A percentile compares a stretch with the other conserved stretches of the same genome.
These are phyloP conservation scores for Grosmannia penicillata DNA, from an alignment of 2,329 filamentous ascomycete genomes.

Conservation along the genomic window DNA sequence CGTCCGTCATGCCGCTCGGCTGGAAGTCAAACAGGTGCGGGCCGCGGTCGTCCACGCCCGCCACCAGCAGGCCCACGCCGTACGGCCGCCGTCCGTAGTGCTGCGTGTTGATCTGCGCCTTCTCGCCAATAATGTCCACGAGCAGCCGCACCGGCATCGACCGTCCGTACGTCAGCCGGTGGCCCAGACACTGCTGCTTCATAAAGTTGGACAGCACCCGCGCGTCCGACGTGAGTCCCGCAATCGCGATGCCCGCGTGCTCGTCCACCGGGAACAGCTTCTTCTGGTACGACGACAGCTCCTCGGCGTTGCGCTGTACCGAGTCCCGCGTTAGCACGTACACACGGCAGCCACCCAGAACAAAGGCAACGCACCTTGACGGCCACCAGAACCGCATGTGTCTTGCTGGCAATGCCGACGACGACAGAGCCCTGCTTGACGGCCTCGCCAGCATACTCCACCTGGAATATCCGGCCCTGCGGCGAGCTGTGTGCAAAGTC, in stretches of 20 bases:
- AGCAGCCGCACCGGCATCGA: constrained; percentile 82
- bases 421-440: constrained; percentile 99
- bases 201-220: constrained; percentile 99
- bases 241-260: constrained; percentile 89
- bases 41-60: constrained; percentile 84
- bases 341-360: too few species aligned
- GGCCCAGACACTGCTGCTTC: constrained; percentile 96
- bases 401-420: constrained; percentile 94
- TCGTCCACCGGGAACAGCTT: constrained; percentile 96
- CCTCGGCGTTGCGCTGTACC: constrained; percentile 95
- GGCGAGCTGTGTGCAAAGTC: constrained; percentile 60
- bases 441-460: constrained; percentile 96
- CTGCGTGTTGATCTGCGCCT: constrained; percentile 95
- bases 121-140: constrained; percentile 83
- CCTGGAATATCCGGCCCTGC: constrained; percentile 98
- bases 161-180: constrained; percentile 89
- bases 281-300: constrained; percentile 98
- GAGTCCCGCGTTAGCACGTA: neutral
- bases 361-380: constrained; percentile 59
- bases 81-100: constrained; percentile 94
- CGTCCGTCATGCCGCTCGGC: constrained; percentile 86
- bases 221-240: constrained; percentile 91
- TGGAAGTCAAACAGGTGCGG: constrained; percentile 98
- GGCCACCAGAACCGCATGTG: constrained; percentile 87
- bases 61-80: constrained; percentile 82